These are phyloP conservation scores for Yarrowia hollandica DNA, from an alignment of 805 yeast genomes.

Conservation along the genomic window DNA sequence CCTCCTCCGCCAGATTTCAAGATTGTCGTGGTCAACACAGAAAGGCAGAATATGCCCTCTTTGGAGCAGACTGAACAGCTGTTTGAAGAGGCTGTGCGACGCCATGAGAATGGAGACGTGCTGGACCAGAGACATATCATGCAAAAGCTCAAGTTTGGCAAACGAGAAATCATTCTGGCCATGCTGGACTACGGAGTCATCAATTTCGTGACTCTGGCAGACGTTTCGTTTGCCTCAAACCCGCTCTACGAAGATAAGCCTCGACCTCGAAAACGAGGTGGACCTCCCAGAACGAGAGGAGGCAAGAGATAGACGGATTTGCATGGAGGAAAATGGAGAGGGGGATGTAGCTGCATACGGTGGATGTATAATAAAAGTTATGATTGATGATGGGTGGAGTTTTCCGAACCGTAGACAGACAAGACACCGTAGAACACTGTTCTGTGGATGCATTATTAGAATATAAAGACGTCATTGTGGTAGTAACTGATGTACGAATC, in stretches of 20 bases:
- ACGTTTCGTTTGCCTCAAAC: constrained; percentile 36
- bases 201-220: constrained; percentile 52
- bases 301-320: too few species aligned
- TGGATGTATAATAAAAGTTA: too few species aligned
- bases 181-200: constrained; percentile 73
- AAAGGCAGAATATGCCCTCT: constrained; percentile 41
- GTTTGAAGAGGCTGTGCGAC: constrained; percentile 34
- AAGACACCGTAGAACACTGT: too few species aligned
- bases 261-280: background rate
- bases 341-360: too few species aligned
- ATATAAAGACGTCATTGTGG: too few species aligned
- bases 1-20: constrained; percentile 77
- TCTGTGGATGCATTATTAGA: too few species aligned
- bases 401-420: too few species aligned
- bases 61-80: constrained; percentile 41
- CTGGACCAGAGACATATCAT: constrained; percentile 41
- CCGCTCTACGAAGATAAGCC: constrained; percentile 25
- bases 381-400: too few species aligned
- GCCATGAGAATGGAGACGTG: constrained; percentile 11
- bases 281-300: background rate
- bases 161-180: constrained; percentile 59
- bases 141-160: constrained; percentile 53
- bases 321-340: too few species aligned
- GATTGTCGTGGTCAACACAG: constrained; percentile 55
- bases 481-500: too few species aligned